phyloP scores from a whole-genome alignment of 179 eudicot species.

The Silene noctiflora region DNA sequence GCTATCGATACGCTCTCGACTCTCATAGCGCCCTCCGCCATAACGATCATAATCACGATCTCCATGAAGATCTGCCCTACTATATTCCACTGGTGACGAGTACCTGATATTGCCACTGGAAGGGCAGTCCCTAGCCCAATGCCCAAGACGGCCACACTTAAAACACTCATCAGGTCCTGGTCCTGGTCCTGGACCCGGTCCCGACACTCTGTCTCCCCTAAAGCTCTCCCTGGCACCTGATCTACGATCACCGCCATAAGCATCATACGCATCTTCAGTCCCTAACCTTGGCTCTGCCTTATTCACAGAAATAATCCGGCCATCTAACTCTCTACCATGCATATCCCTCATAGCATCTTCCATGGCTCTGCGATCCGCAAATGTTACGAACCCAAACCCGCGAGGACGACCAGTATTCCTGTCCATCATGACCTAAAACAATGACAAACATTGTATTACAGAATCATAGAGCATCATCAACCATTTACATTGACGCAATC shows the following conservation, averaged over 20 bases:
- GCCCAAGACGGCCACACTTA: conserved; percentile 50
- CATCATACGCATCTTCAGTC: conserved; percentile 36
- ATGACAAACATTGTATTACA: conserved; percentile 12
- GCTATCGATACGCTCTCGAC: conserved; percentile 36
- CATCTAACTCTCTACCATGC: conserved; percentile 50
- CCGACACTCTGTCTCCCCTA: conserved; percentile 28
- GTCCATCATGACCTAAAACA: conserved; percentile 44
- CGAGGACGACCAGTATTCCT: conserved; percentile 56
- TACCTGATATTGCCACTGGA: conserved; percentile 31
- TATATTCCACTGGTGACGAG: conserved; percentile 32
- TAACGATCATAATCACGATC: conserved; percentile 36
- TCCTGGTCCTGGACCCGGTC: conserved; percentile 23
- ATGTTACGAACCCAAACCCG: conserved; percentile 52
- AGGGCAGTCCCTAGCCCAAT: conserved; percentile 50
- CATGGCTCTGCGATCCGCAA: conserved; percentile 44
- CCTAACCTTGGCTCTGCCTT: conserved; percentile 46
- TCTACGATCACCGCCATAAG: conserved; percentile 32
- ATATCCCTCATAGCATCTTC: conserved; percentile 50
- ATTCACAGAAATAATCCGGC: conserved; percentile 45
- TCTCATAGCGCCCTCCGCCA: conserved; percentile 34
- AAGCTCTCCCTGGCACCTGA: conserved; percentile 38
- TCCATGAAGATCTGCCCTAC: conserved; percentile 27
- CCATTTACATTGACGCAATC: background rate
- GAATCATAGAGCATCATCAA: background rate
- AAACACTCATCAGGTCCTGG: conserved; percentile 41